These are phyloP conservation scores for Fraxinus platypoda DNA, from an alignment of 305 asterid species.

Conservation along the genomic window DNA sequence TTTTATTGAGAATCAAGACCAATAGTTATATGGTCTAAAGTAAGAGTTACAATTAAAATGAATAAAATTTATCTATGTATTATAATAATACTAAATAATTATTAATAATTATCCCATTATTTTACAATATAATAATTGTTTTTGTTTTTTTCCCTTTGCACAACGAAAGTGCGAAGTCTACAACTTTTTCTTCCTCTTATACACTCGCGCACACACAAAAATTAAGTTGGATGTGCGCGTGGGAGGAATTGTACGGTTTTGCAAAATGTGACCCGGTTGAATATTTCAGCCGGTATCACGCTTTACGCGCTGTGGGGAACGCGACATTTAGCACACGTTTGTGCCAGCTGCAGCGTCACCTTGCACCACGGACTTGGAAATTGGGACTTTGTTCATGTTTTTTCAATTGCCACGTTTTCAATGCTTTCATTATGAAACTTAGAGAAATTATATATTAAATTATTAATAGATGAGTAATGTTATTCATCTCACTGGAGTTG, in stretches of 20 bases:
- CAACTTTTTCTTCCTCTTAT: neutral
- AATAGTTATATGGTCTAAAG: no score
- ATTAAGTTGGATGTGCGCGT: neutral
- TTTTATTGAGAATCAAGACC: no score
- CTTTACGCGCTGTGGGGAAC: constrained; percentile 5
- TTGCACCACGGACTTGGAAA: neutral
- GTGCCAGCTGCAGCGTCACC: constrained; percentile 7
- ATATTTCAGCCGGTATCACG: neutral
- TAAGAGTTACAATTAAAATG: no score
- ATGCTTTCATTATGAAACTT: neutral
- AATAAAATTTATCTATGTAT: no score
- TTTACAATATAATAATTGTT: no score
- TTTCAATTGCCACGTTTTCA: neutral
- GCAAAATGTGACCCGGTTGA: neutral
- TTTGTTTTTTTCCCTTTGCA: no score
- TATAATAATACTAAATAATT: no score
- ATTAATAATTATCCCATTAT: no score
- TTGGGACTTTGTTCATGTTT: neutral
- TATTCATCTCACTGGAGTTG: no score
- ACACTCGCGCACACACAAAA: neutral
- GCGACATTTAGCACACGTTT: constrained; percentile 2
- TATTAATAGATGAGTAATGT: no score
- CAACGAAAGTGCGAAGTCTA: neutral
- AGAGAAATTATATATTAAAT: no score
- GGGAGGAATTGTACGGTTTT: neutral